phyloP scores from a whole-genome alignment of 495 filamentous ascomycete species.

The Xeromyces bisporus region DNA sequence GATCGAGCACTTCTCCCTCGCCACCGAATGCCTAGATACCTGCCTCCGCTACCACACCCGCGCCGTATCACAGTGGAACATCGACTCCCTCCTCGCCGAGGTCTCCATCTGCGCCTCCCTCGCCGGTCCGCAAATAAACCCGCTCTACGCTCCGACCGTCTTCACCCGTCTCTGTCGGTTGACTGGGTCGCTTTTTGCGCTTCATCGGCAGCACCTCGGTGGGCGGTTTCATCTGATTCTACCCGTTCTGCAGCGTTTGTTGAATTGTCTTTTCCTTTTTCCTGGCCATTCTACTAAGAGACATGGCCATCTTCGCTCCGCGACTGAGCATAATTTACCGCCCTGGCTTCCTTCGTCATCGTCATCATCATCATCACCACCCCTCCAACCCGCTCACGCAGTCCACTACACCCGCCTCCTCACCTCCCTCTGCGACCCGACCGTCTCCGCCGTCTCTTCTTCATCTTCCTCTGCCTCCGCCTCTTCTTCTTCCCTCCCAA shows the following conservation, averaged over 20 bases:
- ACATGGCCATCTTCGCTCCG: slow-evolving; percentile 22
- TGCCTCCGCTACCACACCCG: slow-evolving; percentile 38
- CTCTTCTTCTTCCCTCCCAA: slow-evolving; percentile 43
- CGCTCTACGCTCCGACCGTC: slow-evolving; percentile 31
- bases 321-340: slow-evolving; percentile 13
- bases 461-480: slow-evolving; percentile 65
- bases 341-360: slow-evolving; percentile 34
- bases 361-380: too few relatives aligned
- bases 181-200: slow-evolving; percentile 35
- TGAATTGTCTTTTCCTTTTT: slow-evolving; percentile 44
- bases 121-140: slow-evolving; percentile 17
- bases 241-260: slow-evolving; percentile 41
- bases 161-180: slow-evolving; percentile 46
- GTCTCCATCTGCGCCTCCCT: slow-evolving; percentile 37
- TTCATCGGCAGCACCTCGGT: slow-evolving; percentile 47
- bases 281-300: slow-evolving; percentile 38
- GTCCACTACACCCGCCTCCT: slow-evolving; percentile 52
- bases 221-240: slow-evolving; percentile 58
- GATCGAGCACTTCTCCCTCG: slow-evolving; percentile 38
- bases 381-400: slow-evolving; percentile 34
- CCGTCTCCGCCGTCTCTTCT: slow-evolving; percentile 51
- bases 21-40: slow-evolving; percentile 35
- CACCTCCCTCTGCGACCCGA: slow-evolving; percentile 63
- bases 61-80: slow-evolving; percentile 49
- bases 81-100: slow-evolving; percentile 43